A percentile compares a stretch with the other conserved stretches of the same genome.
Evolutionary conservation across 495 filamentous ascomycete genomes (phyloP).

Genomic region (Haplographium delicatum): DNA sequence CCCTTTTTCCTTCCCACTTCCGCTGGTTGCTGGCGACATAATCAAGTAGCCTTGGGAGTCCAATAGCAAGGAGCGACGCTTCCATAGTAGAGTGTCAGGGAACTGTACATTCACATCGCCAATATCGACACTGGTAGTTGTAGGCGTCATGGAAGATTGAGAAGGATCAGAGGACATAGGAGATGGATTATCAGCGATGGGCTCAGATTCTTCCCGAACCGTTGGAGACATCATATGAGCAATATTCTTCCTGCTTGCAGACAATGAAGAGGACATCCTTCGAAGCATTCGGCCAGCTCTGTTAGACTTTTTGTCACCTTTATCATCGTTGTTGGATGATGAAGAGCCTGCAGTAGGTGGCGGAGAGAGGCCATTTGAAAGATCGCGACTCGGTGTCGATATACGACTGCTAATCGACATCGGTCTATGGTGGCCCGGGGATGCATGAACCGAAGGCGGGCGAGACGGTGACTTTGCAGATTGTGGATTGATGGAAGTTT

Average conservation of each 20-base stretch:
- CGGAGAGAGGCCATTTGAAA: not conserved
- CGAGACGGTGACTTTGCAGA: conserved; percentile 30
- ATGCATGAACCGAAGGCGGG: conserved; percentile 19
- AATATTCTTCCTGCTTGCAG: conserved; percentile 54
- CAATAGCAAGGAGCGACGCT: conserved; percentile 74
- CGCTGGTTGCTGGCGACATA: conserved; percentile 27
- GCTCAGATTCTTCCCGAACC: conserved; percentile 56
- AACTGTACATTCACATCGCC: conserved; percentile 94
- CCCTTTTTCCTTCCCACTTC: conserved; percentile 36
- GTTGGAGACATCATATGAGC: conserved; percentile 52
- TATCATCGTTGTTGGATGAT: conserved; percentile 17
- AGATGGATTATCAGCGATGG: conserved; percentile 25
- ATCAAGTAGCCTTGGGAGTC: conserved; percentile 74
- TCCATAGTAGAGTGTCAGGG: conserved; percentile 89
- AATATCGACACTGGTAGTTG: conserved; percentile 53
- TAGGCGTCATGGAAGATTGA: conserved; percentile 29
- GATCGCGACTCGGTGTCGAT: conserved; percentile 12
- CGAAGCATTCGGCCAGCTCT: conserved; percentile 73
- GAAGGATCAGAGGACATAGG: conserved; percentile 21
- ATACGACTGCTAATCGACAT: conserved; percentile 21
- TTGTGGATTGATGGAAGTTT: conserved; percentile 28
- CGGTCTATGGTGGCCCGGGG: conserved; percentile 4
- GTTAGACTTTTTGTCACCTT: conserved; percentile 52
- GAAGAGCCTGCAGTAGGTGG: conserved; percentile 11
- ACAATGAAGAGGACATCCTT: conserved; percentile 68